These are phyloP conservation scores for Stropharia rugosoannulata DNA, from an alignment of 768 basidiomycete species.

Conservation along the genomic window DNA sequence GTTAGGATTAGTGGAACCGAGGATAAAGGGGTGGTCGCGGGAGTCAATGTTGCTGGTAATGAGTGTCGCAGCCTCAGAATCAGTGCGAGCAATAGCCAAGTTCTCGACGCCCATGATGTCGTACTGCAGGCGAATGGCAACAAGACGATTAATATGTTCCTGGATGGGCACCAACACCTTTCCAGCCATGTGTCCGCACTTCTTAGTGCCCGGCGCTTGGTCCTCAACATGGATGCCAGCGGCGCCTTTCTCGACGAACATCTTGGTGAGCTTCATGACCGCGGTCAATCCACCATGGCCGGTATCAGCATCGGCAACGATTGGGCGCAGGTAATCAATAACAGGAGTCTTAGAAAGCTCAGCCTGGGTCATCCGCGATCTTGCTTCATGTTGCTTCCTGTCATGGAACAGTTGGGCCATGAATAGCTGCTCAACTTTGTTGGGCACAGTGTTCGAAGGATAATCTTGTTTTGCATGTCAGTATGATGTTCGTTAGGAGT, in stretches of 20 bases:
- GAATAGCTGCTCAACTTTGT: constrained; percentile 98
- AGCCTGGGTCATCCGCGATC: constrained; percentile 65
- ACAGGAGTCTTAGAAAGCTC: constrained; percentile 69
- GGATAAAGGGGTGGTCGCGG: constrained; percentile 97
- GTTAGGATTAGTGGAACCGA: constrained; percentile 81
- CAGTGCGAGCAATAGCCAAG: constrained; percentile 90
- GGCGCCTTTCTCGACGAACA: constrained; percentile 98
- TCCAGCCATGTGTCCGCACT: constrained; percentile 92
- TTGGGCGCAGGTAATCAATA: constrained; percentile 90
- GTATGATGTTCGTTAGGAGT: background rate
- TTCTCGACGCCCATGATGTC: constrained; percentile 99
- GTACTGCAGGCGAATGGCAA: constrained; percentile 95
- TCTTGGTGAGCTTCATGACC: constrained; percentile 96
- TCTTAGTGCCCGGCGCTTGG: constrained; percentile 97
- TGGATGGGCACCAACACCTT: constrained; percentile 96
- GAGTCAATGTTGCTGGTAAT: constrained; percentile 96
- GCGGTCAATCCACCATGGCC: constrained; percentile 98
- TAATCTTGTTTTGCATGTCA: constrained; percentile 58
- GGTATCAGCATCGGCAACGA: constrained; percentile 97
- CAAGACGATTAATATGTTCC: constrained; percentile 97
- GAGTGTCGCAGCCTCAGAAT: constrained; percentile 96
- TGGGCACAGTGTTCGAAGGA: constrained; percentile 97
- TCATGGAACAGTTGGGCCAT: constrained; percentile 99
- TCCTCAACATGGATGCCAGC: constrained; percentile 98
- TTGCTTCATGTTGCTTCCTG: constrained; percentile 88